Evolutionary conservation across 208 protist genomes (phyloP).

Genomic region (Porcisia deanei): DNA sequence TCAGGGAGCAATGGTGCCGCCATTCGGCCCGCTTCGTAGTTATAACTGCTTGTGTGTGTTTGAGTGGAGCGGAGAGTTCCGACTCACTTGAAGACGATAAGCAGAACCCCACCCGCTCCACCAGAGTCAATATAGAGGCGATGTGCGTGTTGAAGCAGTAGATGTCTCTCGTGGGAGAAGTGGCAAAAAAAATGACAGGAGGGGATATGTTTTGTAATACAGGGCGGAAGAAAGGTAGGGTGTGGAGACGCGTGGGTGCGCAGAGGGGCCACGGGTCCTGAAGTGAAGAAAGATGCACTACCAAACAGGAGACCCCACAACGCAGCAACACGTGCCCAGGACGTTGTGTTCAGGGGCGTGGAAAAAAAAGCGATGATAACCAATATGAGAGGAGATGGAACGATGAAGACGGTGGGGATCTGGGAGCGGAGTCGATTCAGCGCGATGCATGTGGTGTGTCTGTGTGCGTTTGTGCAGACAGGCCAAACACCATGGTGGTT

Average conservation of each 20-base stretch:
- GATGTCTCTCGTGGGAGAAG: neutral
- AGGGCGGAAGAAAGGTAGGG: neutral
- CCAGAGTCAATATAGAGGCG: neutral
- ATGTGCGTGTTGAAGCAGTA: neutral
- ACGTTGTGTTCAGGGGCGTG: neutral
- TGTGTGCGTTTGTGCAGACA: neutral
- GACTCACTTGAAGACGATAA: too few species aligned
- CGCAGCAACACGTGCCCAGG: neutral
- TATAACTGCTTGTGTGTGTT: neutral
- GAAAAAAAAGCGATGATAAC: neutral
- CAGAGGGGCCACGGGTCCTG: neutral
- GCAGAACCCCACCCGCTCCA: neutral
- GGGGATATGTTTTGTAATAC: neutral
- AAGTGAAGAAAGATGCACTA: neutral
- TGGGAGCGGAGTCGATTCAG: neutral
- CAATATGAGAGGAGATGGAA: neutral
- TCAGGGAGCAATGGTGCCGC: slow-evolving; percentile 21
- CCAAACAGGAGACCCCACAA: neutral
- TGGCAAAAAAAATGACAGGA: neutral
- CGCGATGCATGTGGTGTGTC: neutral
- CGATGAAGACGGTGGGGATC: neutral
- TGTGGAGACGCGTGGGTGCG: neutral
- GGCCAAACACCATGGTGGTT: neutral
- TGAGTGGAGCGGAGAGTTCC: neutral
- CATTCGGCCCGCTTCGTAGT: slow-evolving; percentile 1